Evolutionary conservation across 2,329 filamentous ascomycete genomes (phyloP).

Genomic region (Chalaropsis ovoidea): DNA sequence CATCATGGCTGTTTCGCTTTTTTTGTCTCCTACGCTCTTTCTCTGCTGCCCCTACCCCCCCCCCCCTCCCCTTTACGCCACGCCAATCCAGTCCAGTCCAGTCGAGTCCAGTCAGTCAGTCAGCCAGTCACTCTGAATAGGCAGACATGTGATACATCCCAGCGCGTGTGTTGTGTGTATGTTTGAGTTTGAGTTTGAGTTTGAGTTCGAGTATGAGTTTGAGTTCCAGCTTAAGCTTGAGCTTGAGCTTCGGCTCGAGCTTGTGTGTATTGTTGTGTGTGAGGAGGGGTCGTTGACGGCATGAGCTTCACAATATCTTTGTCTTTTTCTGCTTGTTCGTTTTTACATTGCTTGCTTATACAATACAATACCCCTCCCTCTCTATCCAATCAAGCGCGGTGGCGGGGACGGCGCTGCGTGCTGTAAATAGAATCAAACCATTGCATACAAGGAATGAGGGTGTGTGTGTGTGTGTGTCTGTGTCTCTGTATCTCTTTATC

Average conservation of each 20-base stretch:
- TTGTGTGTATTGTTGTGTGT: background rate
- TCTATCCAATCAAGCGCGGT: background rate
- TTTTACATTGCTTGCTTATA: constrained; percentile 12
- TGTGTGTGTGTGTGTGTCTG: background rate
- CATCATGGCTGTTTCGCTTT: background rate
- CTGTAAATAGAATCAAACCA: background rate
- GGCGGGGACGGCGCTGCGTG: background rate
- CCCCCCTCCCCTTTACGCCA: too few relatives aligned
- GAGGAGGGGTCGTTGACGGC: constrained; percentile 3
- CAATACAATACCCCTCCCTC: constrained; percentile 7
- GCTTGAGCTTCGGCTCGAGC: too few relatives aligned
- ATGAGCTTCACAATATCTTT: background rate
- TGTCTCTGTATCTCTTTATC: background rate
- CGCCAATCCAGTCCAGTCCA: background rate
- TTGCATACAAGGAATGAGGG: too few relatives aligned
- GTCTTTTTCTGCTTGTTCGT: background rate
- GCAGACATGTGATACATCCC: background rate
- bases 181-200: too few relatives aligned
- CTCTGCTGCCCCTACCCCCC: too few relatives aligned
- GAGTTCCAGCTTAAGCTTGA: too few relatives aligned
- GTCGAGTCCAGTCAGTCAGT: background rate
- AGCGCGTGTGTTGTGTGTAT: constrained; percentile 27
- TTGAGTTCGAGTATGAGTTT: too few relatives aligned
- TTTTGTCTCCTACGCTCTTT: background rate
- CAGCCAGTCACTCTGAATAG: background rate